phyloP scores from a whole-genome alignment of 345 rosid genomes.

The Gossypium raimondii region DNA sequence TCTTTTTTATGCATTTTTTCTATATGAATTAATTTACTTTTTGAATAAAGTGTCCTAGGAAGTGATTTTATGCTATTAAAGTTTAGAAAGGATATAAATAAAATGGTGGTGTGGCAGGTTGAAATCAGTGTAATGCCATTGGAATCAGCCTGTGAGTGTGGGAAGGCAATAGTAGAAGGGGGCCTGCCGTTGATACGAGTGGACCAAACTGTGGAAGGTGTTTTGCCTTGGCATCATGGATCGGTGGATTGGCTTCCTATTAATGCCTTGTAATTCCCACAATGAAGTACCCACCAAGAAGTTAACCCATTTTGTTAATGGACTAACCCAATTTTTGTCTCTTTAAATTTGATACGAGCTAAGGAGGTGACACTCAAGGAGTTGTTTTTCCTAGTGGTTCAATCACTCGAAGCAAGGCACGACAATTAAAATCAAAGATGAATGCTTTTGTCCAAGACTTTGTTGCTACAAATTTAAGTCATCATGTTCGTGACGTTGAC shows the following conservation, averaged over 20 bases:
- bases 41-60: too few species aligned
- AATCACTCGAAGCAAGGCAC: too few species aligned
- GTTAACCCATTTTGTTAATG: conserved; percentile 13
- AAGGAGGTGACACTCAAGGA: too few species aligned
- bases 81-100: not conserved
- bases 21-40: too few species aligned
- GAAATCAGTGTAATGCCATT: conserved; percentile 27
- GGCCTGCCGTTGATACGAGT: conserved; percentile 32
- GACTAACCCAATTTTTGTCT: conserved; percentile 19
- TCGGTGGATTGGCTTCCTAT: conserved; percentile 19
- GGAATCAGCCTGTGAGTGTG: conserved; percentile 20
- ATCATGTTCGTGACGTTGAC: too few species aligned
- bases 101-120: conserved; percentile 3
- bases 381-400: too few species aligned
- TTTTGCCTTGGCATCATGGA: conserved; percentile 41
- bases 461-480: too few species aligned
- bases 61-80: too few species aligned
- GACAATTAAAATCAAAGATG: too few species aligned
- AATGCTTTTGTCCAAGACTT: too few species aligned
- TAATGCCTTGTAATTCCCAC: conserved; percentile 8
- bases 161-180: conserved; percentile 36
- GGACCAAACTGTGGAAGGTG: conserved; percentile 29
- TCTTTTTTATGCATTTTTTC: too few species aligned
- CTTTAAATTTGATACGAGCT: too few species aligned
- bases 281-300: conserved; percentile 29